Conservation (phyloP, 257 asterid genomes). For the Ajuga chamaepitys region DNA sequence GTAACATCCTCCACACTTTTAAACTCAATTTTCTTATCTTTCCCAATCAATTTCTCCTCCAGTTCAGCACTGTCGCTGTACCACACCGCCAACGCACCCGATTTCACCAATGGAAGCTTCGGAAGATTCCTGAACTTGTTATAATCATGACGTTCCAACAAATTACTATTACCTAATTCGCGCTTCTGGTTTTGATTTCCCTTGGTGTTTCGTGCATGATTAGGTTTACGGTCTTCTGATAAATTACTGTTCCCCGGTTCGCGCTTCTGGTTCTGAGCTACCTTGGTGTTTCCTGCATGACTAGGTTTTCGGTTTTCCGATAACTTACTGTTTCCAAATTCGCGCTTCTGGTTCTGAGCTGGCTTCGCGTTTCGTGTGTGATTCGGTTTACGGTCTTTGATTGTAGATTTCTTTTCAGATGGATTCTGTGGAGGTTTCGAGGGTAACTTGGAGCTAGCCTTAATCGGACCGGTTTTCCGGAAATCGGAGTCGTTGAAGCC, state of each 20-base stretch:
- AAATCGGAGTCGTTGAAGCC: conserved; percentile 89
- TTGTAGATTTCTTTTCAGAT: not conserved
- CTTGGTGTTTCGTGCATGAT: too few species aligned
- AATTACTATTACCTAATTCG: conserved; percentile 7
- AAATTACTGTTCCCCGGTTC: too few species aligned
- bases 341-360: conserved; percentile 7
- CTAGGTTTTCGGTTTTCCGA: too few species aligned
- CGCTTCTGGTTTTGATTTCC: not conserved
- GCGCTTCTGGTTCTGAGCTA: too few species aligned
- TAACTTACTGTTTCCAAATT: conserved; percentile 1
- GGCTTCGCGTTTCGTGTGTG: conserved; percentile 14
- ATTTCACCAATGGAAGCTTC: conserved; percentile 68
- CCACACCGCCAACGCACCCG: conserved; percentile 55
- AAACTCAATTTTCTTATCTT: conserved; percentile 41
- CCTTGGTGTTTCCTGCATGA: too few species aligned
- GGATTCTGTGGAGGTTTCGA: not conserved
- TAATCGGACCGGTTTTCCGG: conserved; percentile 58
- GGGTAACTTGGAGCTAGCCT: conserved; percentile 15
- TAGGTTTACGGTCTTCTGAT: too few species aligned
- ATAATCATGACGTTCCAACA: conserved; percentile 17
- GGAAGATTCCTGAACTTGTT: conserved; percentile 51
- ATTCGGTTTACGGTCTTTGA: conserved; percentile 8
- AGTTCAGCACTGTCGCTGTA: conserved; percentile 55
- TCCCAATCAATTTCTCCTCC: conserved; percentile 67
- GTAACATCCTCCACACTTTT: conserved; percentile 41